Evolutionary conservation across 208 protist genomes (phyloP), one percentile per base, ranked within the genome.

Genomic region (Leishmania tarentolae): DNA sequence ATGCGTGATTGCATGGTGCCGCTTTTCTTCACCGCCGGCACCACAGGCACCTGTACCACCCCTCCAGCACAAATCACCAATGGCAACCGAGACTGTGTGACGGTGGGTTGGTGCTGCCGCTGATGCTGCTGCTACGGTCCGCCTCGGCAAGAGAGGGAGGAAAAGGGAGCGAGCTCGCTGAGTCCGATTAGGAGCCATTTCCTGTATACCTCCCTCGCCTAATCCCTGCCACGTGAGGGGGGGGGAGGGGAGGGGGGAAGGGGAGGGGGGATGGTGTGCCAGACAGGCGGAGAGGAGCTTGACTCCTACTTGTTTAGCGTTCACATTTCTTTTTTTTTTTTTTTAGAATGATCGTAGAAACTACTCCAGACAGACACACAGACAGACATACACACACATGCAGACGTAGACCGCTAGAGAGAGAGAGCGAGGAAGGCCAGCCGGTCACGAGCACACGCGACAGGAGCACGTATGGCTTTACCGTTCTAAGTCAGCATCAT

Each of bases 371-470:
- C 3, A 42, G 77, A 74, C 53, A 40, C 66, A 82, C 75, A 61
- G 56, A 31, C 56, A 24, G 0, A 61, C 53, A 59, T 47, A 77
- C 73, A 57, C 69, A 77, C 66, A 82, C 28, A 47, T 4, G 65
- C 50, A 35, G 59, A 65, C 28, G 9, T 42, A 69, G 31, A 69
- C 8, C 15, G 63, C 56, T 59, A 69, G 35, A 69, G 63, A 69
- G n/a, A 40, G 31, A 68, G 61, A 69, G 59, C 21, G 59, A 65
- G n/a, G 59, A 65, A 65, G 59, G 59, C 24, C 24, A 65, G 21
- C 37, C 21, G 15, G 13, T 42, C 31, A 69, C 63, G 35, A n/a
- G n/a, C 63, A 69, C 31, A 40, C 31, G 56, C 0, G 59, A 7
- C 24, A 0, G 59, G 28, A 24, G 13, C 11, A 21, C 59, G 4